A percentile compares a stretch with the other conserved stretches of the same genome.
phyloP scores from a whole-genome alignment of 2,329 filamentous ascomycete genomes.

The Pseudopithomyces maydicus region DNA sequence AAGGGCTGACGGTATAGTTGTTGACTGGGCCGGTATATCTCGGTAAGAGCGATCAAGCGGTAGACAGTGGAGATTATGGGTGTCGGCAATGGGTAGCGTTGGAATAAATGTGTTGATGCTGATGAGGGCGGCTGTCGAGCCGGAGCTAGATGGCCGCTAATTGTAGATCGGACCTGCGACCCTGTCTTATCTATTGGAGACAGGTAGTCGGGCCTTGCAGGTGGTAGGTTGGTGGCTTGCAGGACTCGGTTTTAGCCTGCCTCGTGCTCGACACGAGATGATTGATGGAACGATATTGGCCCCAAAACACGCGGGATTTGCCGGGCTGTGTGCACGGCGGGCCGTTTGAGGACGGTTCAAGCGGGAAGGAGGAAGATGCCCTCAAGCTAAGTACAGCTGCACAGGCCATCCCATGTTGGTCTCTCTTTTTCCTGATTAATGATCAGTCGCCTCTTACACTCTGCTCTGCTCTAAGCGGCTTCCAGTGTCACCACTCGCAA shows the following conservation, averaged over 20 bases:
- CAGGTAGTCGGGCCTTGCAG: neutral
- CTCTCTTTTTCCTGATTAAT: slow-evolving; percentile 2
- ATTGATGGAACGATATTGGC: neutral
- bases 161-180: neutral
- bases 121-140: neutral
- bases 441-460: neutral
- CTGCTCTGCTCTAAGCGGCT: neutral
- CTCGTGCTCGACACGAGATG: neutral
- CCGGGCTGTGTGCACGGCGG: neutral
- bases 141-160: neutral
- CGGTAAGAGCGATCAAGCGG: slow-evolving; percentile 22
- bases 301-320: neutral
- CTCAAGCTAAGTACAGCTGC: neutral
- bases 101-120: neutral
- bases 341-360: neutral
- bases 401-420: slow-evolving; percentile 2
- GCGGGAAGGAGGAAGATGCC: neutral
- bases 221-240: slow-evolving; percentile 4
- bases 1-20: neutral
- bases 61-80: neutral
- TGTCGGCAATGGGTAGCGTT: slow-evolving; percentile 1
- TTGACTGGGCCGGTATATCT: slow-evolving; percentile 19
- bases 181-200: neutral
- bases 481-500: neutral
- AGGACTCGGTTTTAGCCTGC: neutral